phyloP scores from a whole-genome alignment of 208 protist species.

The Perkinsela sp. region DNA sequence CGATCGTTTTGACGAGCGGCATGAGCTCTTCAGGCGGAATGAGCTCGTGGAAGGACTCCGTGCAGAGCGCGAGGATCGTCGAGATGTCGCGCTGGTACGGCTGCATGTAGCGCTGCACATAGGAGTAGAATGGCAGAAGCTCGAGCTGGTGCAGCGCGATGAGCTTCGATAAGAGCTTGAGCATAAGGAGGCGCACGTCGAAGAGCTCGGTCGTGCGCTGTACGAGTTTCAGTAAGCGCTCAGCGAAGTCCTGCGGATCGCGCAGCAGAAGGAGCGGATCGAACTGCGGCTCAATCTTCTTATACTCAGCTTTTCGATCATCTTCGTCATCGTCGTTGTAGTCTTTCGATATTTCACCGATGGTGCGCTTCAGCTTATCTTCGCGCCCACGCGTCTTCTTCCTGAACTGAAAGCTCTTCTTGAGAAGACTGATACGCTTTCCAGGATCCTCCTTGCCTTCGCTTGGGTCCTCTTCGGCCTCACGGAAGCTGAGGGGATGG shows the following conservation, averaged over 20 bases:
- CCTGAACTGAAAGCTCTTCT: conserved; percentile 64
- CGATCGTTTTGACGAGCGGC: conserved; percentile 68
- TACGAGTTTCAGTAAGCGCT: conserved; percentile 69
- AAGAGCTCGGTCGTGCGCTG: conserved; percentile 71
- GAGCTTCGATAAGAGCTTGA: conserved; percentile 80
- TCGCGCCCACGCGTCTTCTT: conserved; percentile 65
- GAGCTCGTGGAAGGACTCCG: conserved; percentile 76
- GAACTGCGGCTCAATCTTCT: conserved; percentile 14
- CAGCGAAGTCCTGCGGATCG: conserved; percentile 77
- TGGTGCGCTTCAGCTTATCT: conserved; percentile 42
- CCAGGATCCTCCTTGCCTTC: conserved; percentile 34
- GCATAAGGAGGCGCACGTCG: conserved; percentile 72
- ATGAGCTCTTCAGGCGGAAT: conserved; percentile 70
- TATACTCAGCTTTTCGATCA: conserved; percentile 22
- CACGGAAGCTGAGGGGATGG: conserved; percentile 44
- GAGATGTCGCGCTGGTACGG: conserved; percentile 82
- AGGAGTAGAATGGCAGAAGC: conserved; percentile 81
- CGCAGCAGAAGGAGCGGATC: conserved; percentile 77
- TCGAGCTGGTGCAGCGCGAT: conserved; percentile 78
- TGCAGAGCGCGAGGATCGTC: conserved; percentile 66
- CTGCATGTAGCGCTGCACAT: conserved; percentile 78
- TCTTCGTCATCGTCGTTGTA: conserved; percentile 49
- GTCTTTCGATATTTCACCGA: conserved; percentile 23
- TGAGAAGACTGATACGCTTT: conserved; percentile 45
- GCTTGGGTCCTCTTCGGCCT: conserved; percentile 30